Base-by-base conservation (phyloP, 2,329 filamentous ascomycete species). In the Cladosporium oxysporum region DNA sequence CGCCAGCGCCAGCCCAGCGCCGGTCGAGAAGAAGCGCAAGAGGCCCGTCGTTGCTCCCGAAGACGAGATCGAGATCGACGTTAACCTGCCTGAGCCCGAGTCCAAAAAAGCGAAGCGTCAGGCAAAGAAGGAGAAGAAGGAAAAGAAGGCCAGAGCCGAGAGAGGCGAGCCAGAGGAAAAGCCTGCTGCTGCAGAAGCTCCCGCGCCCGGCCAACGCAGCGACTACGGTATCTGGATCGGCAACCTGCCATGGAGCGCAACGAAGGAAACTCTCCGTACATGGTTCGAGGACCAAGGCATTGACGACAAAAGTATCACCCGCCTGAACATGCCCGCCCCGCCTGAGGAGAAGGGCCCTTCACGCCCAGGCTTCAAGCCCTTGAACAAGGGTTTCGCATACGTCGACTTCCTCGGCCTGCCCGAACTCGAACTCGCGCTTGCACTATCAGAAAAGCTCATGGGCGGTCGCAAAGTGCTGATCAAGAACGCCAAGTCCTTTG, bases 381-480 rank as follows among this genome's bases (percentile, higher is more conserved):
- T 89, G 72, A 99, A 98, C 82, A 94, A 91, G 79, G 96, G 95
- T 18, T 99, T 97, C 76, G 95, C 95, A 64, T 99, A 99, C 76
- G 88, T 99, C 69, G 96, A 99, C 77, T 97, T 99, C 76, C 82
- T 87, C 55, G 90, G 85, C 28, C 75, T 83, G 23, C 85, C 89
- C 49, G 86, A 88, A 52, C 86, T 93, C 74, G 82, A 92, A 37
- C 87, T 89, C n/a, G 93, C 93, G 57, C 85, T 97, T 69, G 90
- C 88, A 2, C 83, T 97, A 49, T 96, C 91, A n/a, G 95, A 99
- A 79, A 91, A 89, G 50, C 86, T 93, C 62, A 82, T 96, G 61
- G 81, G 83, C 50, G 90, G 91, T 21, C 89, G 95, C 62, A 89
- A 90, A 68, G 87, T 98, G 28, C 84, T 99, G 73, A 97, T 99